Evolutionary conservation across 2,329 filamentous ascomycete species (phyloP), one percentile per base, ranked within the genome.

Genomic region (Pseudogymnoascus sp.): DNA sequence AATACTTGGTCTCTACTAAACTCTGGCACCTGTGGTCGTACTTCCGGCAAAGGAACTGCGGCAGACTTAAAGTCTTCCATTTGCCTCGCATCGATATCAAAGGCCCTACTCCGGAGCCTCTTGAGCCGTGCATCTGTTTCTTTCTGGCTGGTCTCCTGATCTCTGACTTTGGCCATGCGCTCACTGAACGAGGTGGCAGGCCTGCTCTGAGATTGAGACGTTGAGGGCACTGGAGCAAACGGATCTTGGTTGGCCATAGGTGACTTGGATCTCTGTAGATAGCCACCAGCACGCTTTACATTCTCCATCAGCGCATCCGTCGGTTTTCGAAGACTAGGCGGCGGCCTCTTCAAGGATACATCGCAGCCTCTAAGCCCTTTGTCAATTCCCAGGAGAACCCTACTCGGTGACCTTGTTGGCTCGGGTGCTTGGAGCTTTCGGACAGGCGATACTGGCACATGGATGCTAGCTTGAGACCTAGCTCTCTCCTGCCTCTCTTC

Each of bases 311-410:
- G 75, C 70, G 36, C 65, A 42, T 69, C 68, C 18, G 70, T 62
- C 40, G 70, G 69, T 63, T 72, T 78, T 62, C 76, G 78, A 31
- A 79, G 72, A 63, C 77, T 82, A 2, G 86, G 80, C 2, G 59
- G 59, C 67, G 59, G 59, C 67, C 91, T 82, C 74, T 90, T 95
- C 28, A 97, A 77, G 2, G 93, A 97, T 34, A 97, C 82, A 69
- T 97, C 91, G 64, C 85, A 85, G 1, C 88, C 92, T 69, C 82
- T 88, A 37, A 93, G 78, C 0, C 91, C 92, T 73, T 96, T 96
- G 75, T 96, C 93, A 66, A 97, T 96, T 4, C 95, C 93, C 14
- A 97, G 75, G 16, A 91, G 76, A 12, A 95, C 84, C 65, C 93
- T 83, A 62, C 88, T 88, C 0, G 95, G 93, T 1, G 93, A 97